phyloP scores from a whole-genome alignment of 176 grass and related monocot species.

The Chrysopogon serrulatus region DNA sequence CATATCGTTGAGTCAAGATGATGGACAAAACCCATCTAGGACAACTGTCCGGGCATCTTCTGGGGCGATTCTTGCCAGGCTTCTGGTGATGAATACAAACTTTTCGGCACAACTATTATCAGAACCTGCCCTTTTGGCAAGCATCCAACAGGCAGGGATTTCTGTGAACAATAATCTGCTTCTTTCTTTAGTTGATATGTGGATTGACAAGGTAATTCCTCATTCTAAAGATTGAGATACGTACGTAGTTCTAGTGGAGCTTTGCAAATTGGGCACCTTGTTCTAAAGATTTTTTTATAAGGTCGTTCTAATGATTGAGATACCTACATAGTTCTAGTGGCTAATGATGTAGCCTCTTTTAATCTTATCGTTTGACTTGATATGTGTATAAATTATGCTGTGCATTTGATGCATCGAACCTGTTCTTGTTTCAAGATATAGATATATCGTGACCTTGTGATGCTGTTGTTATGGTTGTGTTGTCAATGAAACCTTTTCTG shows the following conservation, averaged over 20 bases:
- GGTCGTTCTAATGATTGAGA: background rate
- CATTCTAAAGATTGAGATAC: no score
- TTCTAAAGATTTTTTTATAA: background rate
- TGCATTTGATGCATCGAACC: background rate
- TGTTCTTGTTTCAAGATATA: background rate
- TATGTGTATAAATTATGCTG: background rate
- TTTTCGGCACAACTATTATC: constrained; percentile 86
- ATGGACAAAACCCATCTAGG: constrained; percentile 77
- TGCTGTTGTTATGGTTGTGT: background rate
- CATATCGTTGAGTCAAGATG: constrained; percentile 82
- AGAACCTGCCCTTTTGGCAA: constrained; percentile 56
- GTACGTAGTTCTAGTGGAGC: no score
- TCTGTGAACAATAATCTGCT: constrained; percentile 77
- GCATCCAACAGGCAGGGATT: constrained; percentile 78
- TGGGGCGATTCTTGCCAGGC: constrained; percentile 84
- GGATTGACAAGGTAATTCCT: constrained; percentile 82
- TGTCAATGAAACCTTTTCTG: constrained; percentile 5
- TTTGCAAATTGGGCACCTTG: background rate
- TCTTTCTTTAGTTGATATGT: constrained; percentile 85
- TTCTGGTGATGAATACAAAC: constrained; percentile 96
- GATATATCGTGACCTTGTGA: background rate
- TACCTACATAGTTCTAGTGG: background rate
- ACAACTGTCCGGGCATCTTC: constrained; percentile 78
- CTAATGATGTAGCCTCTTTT: background rate
- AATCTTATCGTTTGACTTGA: background rate